Evolutionary conservation across 768 basidiomycete genomes (phyloP), one percentile per base, ranked within the genome.

Genomic region (Suillus hirtellus): DNA sequence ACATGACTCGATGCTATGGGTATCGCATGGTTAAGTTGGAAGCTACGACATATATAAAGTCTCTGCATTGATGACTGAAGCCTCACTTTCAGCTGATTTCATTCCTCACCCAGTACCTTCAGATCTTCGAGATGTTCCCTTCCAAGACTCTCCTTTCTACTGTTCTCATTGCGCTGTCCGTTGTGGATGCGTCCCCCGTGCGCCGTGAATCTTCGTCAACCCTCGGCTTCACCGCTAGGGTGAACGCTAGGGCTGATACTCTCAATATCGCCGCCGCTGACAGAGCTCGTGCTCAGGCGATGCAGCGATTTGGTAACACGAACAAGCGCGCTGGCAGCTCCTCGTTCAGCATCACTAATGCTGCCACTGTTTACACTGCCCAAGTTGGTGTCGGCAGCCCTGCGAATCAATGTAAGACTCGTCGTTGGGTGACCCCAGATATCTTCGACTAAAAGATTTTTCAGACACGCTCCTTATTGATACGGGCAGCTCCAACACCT

Each of bases 401-500:
- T 8, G 37, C 70, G 1, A 72, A 68, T 17, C 42, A 69, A 43
- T 74, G 76, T 78, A 42, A 44, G 73, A 54, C 34, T n/a, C 24
- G 35, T 9, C 8, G 21, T 40, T n/a, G 12, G 3, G 1, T 27
- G 27, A 19, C 8, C 46, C 12, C 2, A 12, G 11, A 24, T 27
- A 14, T 7, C 27, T 40, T 37, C n/a, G 46, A 61, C 14, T 56
- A 21, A 3, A 31, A 31, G 46, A 38, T 24, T n/a, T 3, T 17
- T 14, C 42, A 77, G 77, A 67, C 50, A 64, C 66, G 8, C 67
- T 76, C 17, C 38, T 75, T 12, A 59, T 77, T 12, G 75, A 77
- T 49, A 76, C 76, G 1, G 75, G 75, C 44, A 77, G 75, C 59
- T 65, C 73, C 3, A 70, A 70, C 21, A 76, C 76, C 1, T 76